Base-by-base conservation (phyloP, 768 basidiomycete genomes). In the Termitomyces sp. region DNA sequence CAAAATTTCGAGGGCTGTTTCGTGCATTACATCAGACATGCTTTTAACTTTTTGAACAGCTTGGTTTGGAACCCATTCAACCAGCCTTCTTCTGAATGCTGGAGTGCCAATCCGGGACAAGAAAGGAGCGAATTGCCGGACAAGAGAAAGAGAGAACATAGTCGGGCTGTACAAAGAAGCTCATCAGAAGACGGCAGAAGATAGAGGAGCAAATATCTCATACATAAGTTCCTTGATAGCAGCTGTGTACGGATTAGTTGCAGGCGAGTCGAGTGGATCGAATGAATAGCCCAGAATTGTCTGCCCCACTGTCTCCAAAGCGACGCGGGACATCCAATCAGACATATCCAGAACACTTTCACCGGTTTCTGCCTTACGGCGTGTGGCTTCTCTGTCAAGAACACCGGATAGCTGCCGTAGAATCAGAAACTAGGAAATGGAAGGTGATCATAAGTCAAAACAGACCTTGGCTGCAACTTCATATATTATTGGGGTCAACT, bases 1-100 rank as follows among this genome's bases (percentile, higher is more conserved):
- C 51, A 82, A 67, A 49, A 83, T 80, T 4, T 66, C 65, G 23
- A 65, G 60, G 2, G 80, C 79, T 3, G 75, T 75, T 41, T 72
- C 61, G 51, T 82, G 70, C 77, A 83, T 78, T 9, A 77, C 68
- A 62, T 82, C 82, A n/a, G 78, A 74, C 64, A 81, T 80, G 6
- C 69, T 61, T 59, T 76, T 76, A 16, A 81, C 70, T 54, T 74
- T 75, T 51, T 77, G 78, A 18, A 82, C 68, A 0, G 71, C 70
- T 35, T 65, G 53, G 58, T 72, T 66, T 0, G 80, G 81, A 0
- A 70, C 72, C 64, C 66, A 70, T 33, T 79, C 77, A 8, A 80
- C 77, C 26, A 82, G 47, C 61, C 69, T 73, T 56, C 81, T 70
- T 16, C 81, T 70, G 58, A 82, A 72, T 36, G 67, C 67, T 5